These are phyloP conservation scores for Hygrophoropsis aurantiaca DNA, from an alignment of 768 basidiomycete genomes.

Conservation along the genomic window DNA sequence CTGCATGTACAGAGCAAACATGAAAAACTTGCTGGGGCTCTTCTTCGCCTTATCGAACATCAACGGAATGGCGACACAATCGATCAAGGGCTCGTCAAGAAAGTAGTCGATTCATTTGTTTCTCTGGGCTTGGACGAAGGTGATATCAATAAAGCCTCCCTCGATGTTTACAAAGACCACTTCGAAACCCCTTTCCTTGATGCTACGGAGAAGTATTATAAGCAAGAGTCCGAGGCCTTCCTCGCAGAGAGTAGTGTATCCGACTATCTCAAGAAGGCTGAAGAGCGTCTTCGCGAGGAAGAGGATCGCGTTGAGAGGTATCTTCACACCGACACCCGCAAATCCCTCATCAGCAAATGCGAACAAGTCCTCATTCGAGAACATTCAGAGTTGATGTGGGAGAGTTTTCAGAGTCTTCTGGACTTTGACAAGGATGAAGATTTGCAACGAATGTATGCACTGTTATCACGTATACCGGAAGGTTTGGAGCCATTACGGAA, in stretches of 20 bases:
- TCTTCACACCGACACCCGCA: conserved; percentile 85
- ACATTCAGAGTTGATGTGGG: conserved; percentile 84
- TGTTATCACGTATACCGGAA: conserved; percentile 87
- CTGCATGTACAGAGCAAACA: conserved; percentile 80
- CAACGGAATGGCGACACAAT: conserved; percentile 94
- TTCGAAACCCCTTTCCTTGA: conserved; percentile 88
- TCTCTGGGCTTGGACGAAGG: conserved; percentile 92
- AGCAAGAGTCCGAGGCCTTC: conserved; percentile 87
- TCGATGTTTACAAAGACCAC: conserved; percentile 90
- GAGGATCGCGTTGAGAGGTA: conserved; percentile 95
- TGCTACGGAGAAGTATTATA: conserved; percentile 90
- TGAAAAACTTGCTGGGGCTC: conserved; percentile 80
- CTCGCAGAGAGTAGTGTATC: conserved; percentile 85
- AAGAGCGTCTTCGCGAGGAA: conserved; percentile 89
- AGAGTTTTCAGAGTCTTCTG: conserved; percentile 85
- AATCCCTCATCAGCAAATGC: conserved; percentile 77
- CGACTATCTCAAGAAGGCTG: conserved; percentile 94
- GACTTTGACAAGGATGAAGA: conserved; percentile 96
- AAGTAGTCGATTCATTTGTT: conserved; percentile 92
- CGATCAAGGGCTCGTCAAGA: conserved; percentile 90
- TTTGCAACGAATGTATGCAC: conserved; percentile 89
- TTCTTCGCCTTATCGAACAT: conserved; percentile 86
- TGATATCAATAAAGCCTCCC: conserved; percentile 88
- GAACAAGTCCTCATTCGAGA: conserved; percentile 90
- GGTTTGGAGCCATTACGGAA: conserved; percentile 89